These are phyloP conservation scores for Ogataea henricii DNA, from an alignment of 805 yeast genomes.

Conservation along the genomic window DNA sequence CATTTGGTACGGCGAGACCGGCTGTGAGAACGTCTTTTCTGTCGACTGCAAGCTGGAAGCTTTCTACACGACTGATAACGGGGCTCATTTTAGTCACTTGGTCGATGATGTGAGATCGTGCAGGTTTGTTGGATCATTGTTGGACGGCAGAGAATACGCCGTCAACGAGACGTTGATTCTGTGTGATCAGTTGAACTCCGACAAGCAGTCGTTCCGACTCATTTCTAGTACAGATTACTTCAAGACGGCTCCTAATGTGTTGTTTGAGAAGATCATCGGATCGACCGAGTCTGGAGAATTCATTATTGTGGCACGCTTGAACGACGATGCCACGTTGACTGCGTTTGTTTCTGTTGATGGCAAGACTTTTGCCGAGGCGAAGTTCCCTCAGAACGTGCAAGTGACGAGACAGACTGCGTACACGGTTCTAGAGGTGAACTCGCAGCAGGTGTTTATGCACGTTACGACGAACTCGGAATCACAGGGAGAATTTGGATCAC, in stretches of 20 bases:
- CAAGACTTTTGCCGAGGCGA: conserved; percentile 68
- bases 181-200: conserved; percentile 54
- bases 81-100: conserved; percentile 59
- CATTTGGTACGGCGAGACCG: conserved; percentile 67
- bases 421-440: conserved; percentile 73
- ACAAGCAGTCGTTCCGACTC: conserved; percentile 25
- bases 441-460: conserved; percentile 78
- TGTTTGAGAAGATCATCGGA: conserved; percentile 67
- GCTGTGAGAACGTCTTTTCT: conserved; percentile 49
- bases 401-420: conserved; percentile 68
- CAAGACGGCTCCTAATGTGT: conserved; percentile 36
- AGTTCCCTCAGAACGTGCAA: conserved; percentile 67
- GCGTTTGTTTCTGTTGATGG: conserved; percentile 86
- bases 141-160: conserved; percentile 35
- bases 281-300: conserved; percentile 72
- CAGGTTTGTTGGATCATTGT: conserved; percentile 61
- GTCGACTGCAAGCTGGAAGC: conserved; percentile 58
- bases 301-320: conserved; percentile 67
- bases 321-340: conserved; percentile 52
- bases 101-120: conserved; percentile 59
- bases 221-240: conserved; percentile 59
- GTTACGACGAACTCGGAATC: conserved; percentile 61
- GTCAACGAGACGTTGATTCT: conserved; percentile 54
- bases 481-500: conserved; percentile 68
- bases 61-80: conserved; percentile 66